Conservation (phyloP, 2,329 filamentous ascomycete genomes). For the Penicillium sp. region DNA sequence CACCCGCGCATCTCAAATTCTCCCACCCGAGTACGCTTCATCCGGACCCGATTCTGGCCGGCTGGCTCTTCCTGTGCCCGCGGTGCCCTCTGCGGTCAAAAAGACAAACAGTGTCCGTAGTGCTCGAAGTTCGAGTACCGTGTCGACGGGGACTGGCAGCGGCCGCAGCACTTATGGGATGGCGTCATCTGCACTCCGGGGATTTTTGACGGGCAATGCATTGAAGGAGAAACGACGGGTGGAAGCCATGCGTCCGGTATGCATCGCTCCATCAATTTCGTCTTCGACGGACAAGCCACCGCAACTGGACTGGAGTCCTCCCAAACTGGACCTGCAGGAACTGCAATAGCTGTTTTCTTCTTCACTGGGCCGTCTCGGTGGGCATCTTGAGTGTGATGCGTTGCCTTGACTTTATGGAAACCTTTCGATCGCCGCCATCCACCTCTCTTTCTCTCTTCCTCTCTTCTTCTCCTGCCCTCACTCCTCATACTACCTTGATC, state of each 20-base stretch:
- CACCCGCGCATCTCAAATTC: slow-evolving; percentile 18
- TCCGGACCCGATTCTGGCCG: slow-evolving; percentile 19
- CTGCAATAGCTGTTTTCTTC: slow-evolving; percentile 15
- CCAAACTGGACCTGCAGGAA: slow-evolving; percentile 30
- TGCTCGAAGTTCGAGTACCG: slow-evolving; percentile 32
- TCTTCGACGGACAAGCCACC: slow-evolving; percentile 28
- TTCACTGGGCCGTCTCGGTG: not conserved
- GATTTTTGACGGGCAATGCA: slow-evolving; percentile 28
- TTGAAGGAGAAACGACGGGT: slow-evolving; percentile 26
- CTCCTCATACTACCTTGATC: no score
- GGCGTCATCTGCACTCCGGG: slow-evolving; percentile 33
- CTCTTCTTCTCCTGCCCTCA: no score
- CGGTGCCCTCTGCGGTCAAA: slow-evolving; percentile 21
- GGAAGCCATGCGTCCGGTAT: slow-evolving; percentile 27
- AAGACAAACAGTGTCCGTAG: slow-evolving; percentile 34
- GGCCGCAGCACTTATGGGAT: slow-evolving; percentile 31
- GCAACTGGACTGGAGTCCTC: slow-evolving; percentile 34
- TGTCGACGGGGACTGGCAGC: slow-evolving; percentile 33
- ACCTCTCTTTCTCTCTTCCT: no score
- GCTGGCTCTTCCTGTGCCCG: slow-evolving; percentile 29
- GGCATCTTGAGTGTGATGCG: not conserved
- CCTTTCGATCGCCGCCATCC: no score
- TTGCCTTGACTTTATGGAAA: not conserved
- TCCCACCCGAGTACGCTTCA: slow-evolving; percentile 20
- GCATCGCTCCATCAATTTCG: slow-evolving; percentile 13